Conservation (phyloP, 164 flowering plant genomes). For the Buxus sempervirens region DNA sequence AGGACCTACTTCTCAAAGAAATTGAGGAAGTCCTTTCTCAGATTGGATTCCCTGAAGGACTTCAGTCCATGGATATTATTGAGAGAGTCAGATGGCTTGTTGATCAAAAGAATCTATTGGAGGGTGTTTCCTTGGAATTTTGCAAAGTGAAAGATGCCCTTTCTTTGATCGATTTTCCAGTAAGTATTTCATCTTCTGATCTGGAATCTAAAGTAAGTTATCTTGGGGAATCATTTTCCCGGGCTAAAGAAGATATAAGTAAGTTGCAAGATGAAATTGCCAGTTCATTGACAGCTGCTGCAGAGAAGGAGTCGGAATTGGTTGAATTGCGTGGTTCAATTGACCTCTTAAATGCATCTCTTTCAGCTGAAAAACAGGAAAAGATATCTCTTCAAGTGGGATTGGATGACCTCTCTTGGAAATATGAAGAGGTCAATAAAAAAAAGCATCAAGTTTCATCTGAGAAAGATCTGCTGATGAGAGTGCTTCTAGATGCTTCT, state of each 20-base stretch:
- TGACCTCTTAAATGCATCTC: constrained; percentile 43
- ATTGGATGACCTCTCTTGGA: constrained; percentile 44
- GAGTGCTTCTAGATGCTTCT: constrained; percentile 42
- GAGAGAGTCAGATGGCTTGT: constrained; percentile 65
- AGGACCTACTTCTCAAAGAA: constrained; percentile 35
- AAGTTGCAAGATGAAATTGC: constrained; percentile 42
- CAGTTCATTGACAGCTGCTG: constrained; percentile 17
- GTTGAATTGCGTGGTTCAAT: constrained; percentile 43
- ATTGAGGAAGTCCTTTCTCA: constrained; percentile 51
- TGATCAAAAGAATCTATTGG: constrained; percentile 41
- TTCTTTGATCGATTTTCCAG: constrained; percentile 49
- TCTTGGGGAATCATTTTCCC: constrained; percentile 56
- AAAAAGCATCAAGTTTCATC: constrained; percentile 34
- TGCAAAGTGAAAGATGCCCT: constrained; percentile 45
- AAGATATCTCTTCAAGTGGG: constrained; percentile 46
- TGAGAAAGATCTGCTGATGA: constrained; percentile 45
- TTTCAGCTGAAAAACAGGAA: constrained; percentile 54
- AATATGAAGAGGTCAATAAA: constrained; percentile 40
- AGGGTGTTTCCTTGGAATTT: constrained; percentile 36
- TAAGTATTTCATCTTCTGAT: constrained; percentile 39
- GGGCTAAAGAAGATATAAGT: constrained; percentile 41
- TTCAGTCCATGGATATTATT: constrained; percentile 37
- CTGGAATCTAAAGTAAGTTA: constrained; percentile 48
- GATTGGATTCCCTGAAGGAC: constrained; percentile 34
- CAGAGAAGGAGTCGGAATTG: constrained; percentile 22